Percentiles rank a stretch among this genome's conserved stretches.
phyloP scores from a whole-genome alignment of 2,329 filamentous ascomycete species.

The Colletotrichum sp. region DNA sequence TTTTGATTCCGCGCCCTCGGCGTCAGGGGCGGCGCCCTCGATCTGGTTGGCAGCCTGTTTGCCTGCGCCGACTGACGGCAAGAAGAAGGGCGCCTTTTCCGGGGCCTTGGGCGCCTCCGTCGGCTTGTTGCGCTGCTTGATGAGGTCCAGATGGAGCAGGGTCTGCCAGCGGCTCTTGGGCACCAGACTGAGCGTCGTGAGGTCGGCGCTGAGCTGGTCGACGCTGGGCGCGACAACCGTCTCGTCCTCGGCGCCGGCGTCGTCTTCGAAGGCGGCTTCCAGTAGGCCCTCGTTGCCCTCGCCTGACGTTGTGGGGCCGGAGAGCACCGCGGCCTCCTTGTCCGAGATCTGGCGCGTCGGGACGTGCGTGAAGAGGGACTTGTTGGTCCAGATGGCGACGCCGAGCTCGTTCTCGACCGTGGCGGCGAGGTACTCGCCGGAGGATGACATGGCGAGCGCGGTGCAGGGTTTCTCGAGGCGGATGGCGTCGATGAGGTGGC shows the following conservation, averaged over 20 bases:
- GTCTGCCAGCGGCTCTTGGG: constrained; percentile 95
- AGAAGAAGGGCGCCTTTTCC: constrained; percentile 95
- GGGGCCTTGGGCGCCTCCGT: constrained; percentile 89
- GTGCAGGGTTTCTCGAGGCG: constrained; percentile 80
- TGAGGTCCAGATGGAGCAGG: constrained; percentile 87
- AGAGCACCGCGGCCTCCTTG: constrained; percentile 69
- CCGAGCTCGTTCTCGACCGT: constrained; percentile 83
- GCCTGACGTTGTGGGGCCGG: constrained; percentile 78
- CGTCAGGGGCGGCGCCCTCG: constrained; percentile 30
- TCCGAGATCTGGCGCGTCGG: constrained; percentile 86
- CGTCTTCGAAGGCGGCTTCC: constrained; percentile 73
- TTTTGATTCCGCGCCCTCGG: constrained; percentile 41
- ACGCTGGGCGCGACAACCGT: constrained; percentile 60
- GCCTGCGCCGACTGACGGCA: constrained; percentile 67
- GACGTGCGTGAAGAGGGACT: constrained; percentile 86
- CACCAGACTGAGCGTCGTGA: constrained; percentile 88
- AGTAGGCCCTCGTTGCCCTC: constrained; percentile 80
- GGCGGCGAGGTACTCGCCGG: constrained; percentile 93
- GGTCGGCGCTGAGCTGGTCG: constrained; percentile 81
- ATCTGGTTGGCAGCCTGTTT: constrained; percentile 24
- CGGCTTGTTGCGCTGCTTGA: constrained; percentile 93
- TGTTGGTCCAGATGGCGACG: constrained; percentile 96
- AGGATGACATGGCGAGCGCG: constrained; percentile 84
- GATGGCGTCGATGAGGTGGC: constrained; percentile 93
- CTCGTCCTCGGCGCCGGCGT: constrained; percentile 56